A percentile compares a stretch with the other conserved stretches of the same genome.
Conservation (phyloP, 208 protist genomes). For the Herpetomonas samuelpessoai region DNA sequence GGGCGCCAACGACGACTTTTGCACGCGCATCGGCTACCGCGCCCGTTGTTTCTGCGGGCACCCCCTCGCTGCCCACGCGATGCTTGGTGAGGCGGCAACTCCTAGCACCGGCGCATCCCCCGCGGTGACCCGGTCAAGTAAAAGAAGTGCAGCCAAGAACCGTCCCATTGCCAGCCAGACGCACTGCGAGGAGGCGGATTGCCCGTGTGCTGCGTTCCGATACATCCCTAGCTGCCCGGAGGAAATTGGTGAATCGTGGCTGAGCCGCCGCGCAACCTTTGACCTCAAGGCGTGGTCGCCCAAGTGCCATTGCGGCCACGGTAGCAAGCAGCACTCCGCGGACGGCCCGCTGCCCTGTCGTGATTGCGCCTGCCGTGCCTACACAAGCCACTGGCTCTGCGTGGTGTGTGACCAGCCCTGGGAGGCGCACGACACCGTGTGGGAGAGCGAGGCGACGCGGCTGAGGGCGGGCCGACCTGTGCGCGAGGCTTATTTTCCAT, state of each 20-base stretch:
- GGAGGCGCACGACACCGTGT: conserved; percentile 82
- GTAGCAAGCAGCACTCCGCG: conserved; percentile 48
- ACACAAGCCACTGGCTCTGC: conserved; percentile 67
- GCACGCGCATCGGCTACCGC: conserved; percentile 61
- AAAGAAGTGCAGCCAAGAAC: conserved; percentile 14
- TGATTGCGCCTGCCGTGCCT: conserved; percentile 48
- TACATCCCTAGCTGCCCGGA: conserved; percentile 86
- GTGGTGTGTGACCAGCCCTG: conserved; percentile 80
- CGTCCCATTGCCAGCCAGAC: conserved; percentile 12
- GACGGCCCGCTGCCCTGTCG: conserved; percentile 20
- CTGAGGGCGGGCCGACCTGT: conserved; percentile 38
- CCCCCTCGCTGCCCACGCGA: conserved; percentile 36
- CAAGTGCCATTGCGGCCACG: conserved; percentile 85
- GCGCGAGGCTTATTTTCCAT: conserved; percentile 62
- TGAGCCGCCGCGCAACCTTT: conserved; percentile 64
- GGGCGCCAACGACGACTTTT: conserved; percentile 74
- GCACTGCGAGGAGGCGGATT: conserved; percentile 41
- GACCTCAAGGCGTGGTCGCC: conserved; percentile 55
- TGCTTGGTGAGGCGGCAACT: conserved; percentile 10
- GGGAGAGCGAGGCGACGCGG: conserved; percentile 69
- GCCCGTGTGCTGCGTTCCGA: conserved; percentile 53
- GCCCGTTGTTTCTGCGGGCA: conserved; percentile 86
- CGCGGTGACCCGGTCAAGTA: background rate
- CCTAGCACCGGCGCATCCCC: background rate
- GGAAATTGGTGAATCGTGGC: conserved; percentile 85